Evolutionary conservation across 495 filamentous ascomycete species (phyloP), one percentile per base, ranked within the genome.

Genomic region (Ramalina intermedia): DNA sequence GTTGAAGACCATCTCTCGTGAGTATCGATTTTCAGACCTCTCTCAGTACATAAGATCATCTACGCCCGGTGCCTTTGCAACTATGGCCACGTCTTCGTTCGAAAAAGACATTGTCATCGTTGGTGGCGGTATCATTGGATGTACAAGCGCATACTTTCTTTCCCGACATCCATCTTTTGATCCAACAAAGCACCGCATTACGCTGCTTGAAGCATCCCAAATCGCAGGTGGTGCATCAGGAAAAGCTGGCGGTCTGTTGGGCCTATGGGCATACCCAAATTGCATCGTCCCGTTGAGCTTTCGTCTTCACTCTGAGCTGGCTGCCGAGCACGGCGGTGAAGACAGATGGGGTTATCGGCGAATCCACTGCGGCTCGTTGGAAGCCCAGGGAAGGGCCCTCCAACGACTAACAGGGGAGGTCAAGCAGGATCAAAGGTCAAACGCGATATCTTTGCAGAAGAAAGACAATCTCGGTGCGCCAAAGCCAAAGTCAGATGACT

Each of bases 221-320:
- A 85, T 96, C 53, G 91, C 91, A 14, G 82, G 88, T 11, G 90
- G 84, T 21, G 91, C 91, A 37, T 94, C 87, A 21, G 91, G 91
- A 7, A 98, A 98, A 69, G 91, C 91, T 1, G 91, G 91, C 4
- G 91, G 91, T 1, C 73, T 98, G 12, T 69, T 98, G 16, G 91
- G 81, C 1, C 71, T 88, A 37, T 98, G 91, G 91, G 91, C 91
- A 11, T 95, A 96, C 58, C 91, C 91, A 1, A 72, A 63, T 53
- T 83, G 74, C 57, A 76, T 98, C 49, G 91, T 96, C 1, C 85
- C 86, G 2, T 68, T 98, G 46, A 91, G 84, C 52, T 98, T 85
- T 67, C 71, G 73, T 41, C 70, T 96, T 9, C 91, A 98, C 58
- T 73, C 76, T 13, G 77, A 94, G 50, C 70, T 98, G 6, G 84